These are phyloP conservation scores for Balansia obtecta DNA, from an alignment of 2,329 filamentous ascomycete species.

Conservation along the genomic window DNA sequence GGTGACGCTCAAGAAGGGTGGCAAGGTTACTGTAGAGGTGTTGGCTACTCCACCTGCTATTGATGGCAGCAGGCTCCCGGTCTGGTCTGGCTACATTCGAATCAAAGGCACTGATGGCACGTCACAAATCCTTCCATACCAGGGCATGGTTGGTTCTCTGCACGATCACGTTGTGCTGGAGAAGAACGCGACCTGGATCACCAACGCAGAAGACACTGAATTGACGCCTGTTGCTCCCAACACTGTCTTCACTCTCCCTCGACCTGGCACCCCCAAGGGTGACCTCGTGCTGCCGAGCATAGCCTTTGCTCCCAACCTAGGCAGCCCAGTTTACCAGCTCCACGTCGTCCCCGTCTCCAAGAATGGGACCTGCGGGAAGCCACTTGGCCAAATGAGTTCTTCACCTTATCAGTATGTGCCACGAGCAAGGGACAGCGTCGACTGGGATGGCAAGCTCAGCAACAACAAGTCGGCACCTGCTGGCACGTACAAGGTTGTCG, in stretches of 20 bases:
- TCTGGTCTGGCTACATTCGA: slow-evolving; percentile 7
- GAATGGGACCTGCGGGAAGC: slow-evolving; percentile 17
- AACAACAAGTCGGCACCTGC: slow-evolving; percentile 27
- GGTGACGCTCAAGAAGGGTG: slow-evolving; percentile 24
- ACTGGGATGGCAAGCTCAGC: slow-evolving; percentile 29
- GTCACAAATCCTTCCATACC: slow-evolving; percentile 21
- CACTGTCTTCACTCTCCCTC: slow-evolving; percentile 6
- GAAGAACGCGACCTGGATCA: slow-evolving; percentile 18
- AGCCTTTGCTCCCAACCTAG: slow-evolving; percentile 12
- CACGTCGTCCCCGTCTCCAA: slow-evolving; percentile 6
- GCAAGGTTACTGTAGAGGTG: slow-evolving; percentile 1
- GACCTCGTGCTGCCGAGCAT: slow-evolving; percentile 18
- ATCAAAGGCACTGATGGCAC: slow-evolving; percentile 14
- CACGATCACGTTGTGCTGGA: slow-evolving; percentile 24
- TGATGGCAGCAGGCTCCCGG: slow-evolving; percentile 1
- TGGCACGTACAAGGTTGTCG: slow-evolving; percentile 23
- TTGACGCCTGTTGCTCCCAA: slow-evolving; percentile 12
- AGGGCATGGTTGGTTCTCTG: slow-evolving; percentile 17
- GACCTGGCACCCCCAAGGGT: slow-evolving; percentile 6
- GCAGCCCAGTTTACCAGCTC: slow-evolving; percentile 9
- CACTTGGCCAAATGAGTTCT: slow-evolving; percentile 21
- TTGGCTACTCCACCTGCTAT: slow-evolving; percentile 2
- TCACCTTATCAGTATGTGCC: slow-evolving; percentile 20
- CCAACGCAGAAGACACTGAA: slow-evolving; percentile 14
- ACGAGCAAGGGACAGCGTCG: slow-evolving; percentile 8